Percentiles rank a stretch among this genome's conserved stretches.
These are phyloP conservation scores for Populus euphratica DNA, from an alignment of 345 rosid genomes.

Conservation along the genomic window DNA sequence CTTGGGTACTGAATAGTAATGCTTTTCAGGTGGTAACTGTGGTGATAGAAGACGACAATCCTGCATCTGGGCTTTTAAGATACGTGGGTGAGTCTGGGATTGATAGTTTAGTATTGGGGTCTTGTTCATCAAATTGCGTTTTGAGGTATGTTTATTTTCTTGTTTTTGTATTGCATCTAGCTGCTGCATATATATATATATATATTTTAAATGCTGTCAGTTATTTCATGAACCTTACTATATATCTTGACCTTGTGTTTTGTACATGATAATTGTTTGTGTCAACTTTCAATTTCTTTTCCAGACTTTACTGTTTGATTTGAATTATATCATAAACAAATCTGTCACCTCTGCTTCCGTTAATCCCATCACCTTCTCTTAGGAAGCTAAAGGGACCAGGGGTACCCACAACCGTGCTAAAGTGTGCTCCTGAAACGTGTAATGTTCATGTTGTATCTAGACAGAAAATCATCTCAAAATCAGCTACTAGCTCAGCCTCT, in stretches of 20 bases:
- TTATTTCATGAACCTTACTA: no score
- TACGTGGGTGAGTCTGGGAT: conserved; percentile 46
- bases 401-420: conserved; percentile 48
- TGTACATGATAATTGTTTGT: no score
- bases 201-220: no score
- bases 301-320: no score
- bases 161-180: no score
- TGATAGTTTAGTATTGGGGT: conserved; percentile 63
- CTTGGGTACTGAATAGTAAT: not conserved
- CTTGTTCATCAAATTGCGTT: conserved; percentile 42
- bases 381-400: conserved; percentile 57
- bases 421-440: conserved; percentile 48
- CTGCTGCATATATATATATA: no score
- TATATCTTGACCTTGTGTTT: no score
- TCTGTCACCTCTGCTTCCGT: no score
- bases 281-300: no score
- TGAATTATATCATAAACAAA: no score
- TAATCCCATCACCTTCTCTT: not conserved
- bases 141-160: conserved; percentile 31
- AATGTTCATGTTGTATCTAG: conserved; percentile 50
- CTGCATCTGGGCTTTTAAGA: conserved; percentile 57
- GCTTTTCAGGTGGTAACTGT: conserved; percentile 58
- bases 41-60: conserved; percentile 66
- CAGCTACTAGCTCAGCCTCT: conserved; percentile 28
- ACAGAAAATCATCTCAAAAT: conserved; percentile 43